Evolutionary conservation across 371 early-diverging fungal genomes (phyloP), one percentile per base, ranked within the genome.

Genomic region (Saksenaea oblongispora): DNA sequence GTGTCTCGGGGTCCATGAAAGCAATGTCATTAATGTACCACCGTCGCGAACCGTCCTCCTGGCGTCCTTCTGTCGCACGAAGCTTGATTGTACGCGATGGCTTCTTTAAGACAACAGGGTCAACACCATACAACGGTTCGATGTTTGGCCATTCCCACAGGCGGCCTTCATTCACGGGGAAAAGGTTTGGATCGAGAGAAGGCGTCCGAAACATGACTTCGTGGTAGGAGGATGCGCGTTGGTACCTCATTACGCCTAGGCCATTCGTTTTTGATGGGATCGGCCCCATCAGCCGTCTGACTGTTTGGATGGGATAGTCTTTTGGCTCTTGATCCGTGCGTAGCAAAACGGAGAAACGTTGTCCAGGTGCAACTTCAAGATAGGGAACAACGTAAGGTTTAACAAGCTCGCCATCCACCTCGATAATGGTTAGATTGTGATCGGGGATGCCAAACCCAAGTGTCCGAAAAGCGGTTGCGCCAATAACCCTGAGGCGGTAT

Each of bases 371-470:
- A 0, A 80, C 74, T 51, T 80, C 81, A 0, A 80, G 51, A 22
- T 64, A 64, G 13, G 55, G 24, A 2, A 70, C 66, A 1, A 55
- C 44, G 31, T 71, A 74, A 5, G 81, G 81, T 26, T 74, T 68
- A 0, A 69, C 59, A 9, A 61, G 34, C 18, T 80, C 76, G 9
- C 81, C 81, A 51, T 80, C 81, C n/a, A 80, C 74, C 39, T 80
- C 81, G 24, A 80, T 76, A 27, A 80, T 74, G 1, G 81, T 78
- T 54, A 80, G 37, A 18, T 68, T 74, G 41, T 80, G 81, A 11
- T 64, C 56, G 2, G 74, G 76, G 47, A 80, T 76, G 3, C 57
- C 78, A 62, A 80, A 78, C 2, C 70, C 69, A 7, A 78, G 53
- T 5, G 81, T 78, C 18, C 78, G 74, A 56, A 80, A 78, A 4